Evolutionary conservation across 2,329 filamentous ascomycete species (phyloP), one percentile per base, ranked within the genome.

Genomic region (Macrophomina phaseolina): DNA sequence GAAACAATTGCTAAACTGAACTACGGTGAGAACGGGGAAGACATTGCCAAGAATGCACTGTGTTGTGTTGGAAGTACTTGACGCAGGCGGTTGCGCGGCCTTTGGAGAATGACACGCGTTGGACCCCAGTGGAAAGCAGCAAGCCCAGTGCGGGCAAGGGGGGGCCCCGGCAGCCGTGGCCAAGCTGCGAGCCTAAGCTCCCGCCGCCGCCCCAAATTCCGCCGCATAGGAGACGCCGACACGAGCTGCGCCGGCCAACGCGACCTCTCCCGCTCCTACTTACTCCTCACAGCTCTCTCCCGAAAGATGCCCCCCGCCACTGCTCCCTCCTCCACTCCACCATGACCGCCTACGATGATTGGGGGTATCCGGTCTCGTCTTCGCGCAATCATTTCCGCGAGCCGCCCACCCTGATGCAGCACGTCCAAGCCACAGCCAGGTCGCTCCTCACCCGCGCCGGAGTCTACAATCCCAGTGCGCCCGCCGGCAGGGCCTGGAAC

Each of bases 281-380:
- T n/a, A n/a, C 53, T 28, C 8, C 40, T 32, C 14, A 28, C 7
- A 11, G 23, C 23, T 46, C 6, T 12, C 45, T 34, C 11, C 45
- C 23, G 60, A 42, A 64, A 64, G 61, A 64, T 64, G 61, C 61
- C n/a, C 61, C 48, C 48, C 49, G 61, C 30, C 18, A 8, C 38
- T 23, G 46, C 38, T 16, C 38, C 46, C 18, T 42, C 61, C 46
- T 36, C 61, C 45, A 49, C 42, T 62, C 58, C 58, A 78, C 67
- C 65, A 79, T 78, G 76, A 78, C 75, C 48, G 68, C 67, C 68
- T 78, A 78, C 75, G 77, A 79, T 73, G 77, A 78, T 68, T 78
- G 77, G 71, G 77, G 76, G 63, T 69, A 78, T 69, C 76, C 77
- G 67, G 72, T 76, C 55, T 75, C 74, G 69, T 65, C 66, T 53